Base-by-base conservation (phyloP, 2,329 filamentous ascomycete genomes). In the Fusarium sp. region DNA sequence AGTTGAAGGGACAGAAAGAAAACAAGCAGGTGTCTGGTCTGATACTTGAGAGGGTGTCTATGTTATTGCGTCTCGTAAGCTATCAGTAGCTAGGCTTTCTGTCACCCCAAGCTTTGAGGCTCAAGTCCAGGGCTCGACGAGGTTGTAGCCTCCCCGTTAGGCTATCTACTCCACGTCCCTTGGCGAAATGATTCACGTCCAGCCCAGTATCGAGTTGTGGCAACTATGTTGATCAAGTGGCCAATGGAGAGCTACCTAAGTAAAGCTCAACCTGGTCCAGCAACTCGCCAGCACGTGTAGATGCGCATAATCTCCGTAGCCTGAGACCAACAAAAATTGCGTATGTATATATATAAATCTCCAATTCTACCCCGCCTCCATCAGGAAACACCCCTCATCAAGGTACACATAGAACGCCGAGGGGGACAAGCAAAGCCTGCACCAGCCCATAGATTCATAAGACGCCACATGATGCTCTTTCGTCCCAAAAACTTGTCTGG, bases 381-480 rank as follows among this genome's bases (percentile, higher is more conserved):
- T 58, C 49, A 56, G 40, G 49, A 30, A 45, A 54, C 40, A 18
- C 49, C 52, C 12, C 20, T 42, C 59, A 49, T 38, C 49, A 45
- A 43, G 34, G 29, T 46, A 63, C 50, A 27, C 50, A 53, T 18
- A 22, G 46, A 50, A 68, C 64, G 43, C 57, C 32, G 46, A 40
- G 43, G 43, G 49, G 38, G 50, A 53, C 47, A 67, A 62, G 63
- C 47, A 66, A 62, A 58, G 44, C 58, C 27, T 63, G 52, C 47
- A 38, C 57, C 53, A 34, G 51, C 67, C 71, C 58, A 72, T 73
- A 59, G 49, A 67, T 59, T 68, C 52, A 47, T 67, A 55, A 70
- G 58, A 68, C 69, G 58, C 70, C 66, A 59, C 58, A 42, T 46
- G 47, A 72, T 64, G 45, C 53, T 69, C 47, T 59, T 68, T 55